These are phyloP conservation scores for Hansenula anomala DNA, from an alignment of 1,139 yeast genomes.

Conservation along the genomic window DNA sequence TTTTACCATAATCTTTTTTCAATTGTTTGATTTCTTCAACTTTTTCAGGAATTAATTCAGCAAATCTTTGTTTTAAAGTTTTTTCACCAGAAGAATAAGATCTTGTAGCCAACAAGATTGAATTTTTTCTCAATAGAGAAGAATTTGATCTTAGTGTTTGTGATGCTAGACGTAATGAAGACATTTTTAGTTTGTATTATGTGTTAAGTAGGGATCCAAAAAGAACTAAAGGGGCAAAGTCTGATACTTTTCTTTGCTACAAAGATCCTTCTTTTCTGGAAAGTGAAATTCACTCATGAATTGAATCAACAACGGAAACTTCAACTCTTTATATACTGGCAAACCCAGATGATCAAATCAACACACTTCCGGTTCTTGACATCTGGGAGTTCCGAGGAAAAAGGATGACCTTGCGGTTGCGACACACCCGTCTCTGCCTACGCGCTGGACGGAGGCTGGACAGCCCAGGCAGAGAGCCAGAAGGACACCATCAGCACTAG, in stretches of 20 bases:
- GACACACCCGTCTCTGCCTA: too few relatives aligned
- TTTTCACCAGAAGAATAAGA: conserved; percentile 31
- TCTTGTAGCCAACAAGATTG: conserved; percentile 20
- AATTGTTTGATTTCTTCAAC: conserved; percentile 88
- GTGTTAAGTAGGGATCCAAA: not conserved
- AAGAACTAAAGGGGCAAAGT: not conserved
- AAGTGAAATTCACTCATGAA: too few relatives aligned
- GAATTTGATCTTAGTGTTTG: conserved; percentile 15
- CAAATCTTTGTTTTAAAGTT: conserved; percentile 90
- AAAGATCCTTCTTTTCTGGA: too few relatives aligned
- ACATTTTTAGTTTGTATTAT: conserved; percentile 7
- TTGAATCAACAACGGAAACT: too few relatives aligned
- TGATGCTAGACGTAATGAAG: conserved; percentile 21
- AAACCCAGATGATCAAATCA: too few relatives aligned
- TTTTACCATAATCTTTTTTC: conserved; percentile 84
- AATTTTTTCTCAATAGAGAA: conserved; percentile 15
- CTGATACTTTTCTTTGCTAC: too few relatives aligned
- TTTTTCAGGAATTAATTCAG: conserved; percentile 87
- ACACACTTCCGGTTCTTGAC: too few relatives aligned
- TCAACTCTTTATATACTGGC: too few relatives aligned
- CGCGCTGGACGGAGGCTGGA: too few relatives aligned
- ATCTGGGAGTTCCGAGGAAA: not conserved
- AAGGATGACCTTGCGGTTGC: not conserved
- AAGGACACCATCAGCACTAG: too few relatives aligned
- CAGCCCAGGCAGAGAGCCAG: too few relatives aligned